These are phyloP conservation scores for Clarireedia homoeocarpa DNA, from an alignment of 2,329 filamentous ascomycete species.

Conservation along the genomic window DNA sequence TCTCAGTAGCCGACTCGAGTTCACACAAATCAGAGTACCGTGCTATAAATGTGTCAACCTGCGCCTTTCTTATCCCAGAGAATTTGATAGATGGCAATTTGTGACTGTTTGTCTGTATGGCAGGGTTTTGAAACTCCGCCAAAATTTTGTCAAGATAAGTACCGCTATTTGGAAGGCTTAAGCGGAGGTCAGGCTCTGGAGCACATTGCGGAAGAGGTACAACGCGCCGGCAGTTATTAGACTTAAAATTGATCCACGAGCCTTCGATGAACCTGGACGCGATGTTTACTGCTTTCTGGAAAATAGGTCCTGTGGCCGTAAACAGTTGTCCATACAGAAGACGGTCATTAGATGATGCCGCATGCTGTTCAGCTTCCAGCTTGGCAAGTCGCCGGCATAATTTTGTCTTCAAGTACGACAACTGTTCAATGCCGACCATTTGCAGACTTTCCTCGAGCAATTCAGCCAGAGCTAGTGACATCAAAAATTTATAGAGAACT, in stretches of 20 bases:
- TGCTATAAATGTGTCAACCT: too few relatives aligned
- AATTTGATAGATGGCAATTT: background rate
- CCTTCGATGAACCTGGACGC: background rate
- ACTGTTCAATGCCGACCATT: conserved; percentile 29
- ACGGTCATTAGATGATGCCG: background rate
- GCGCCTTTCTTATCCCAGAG: background rate
- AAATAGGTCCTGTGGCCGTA: conserved; percentile 19
- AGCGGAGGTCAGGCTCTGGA: conserved; percentile 22
- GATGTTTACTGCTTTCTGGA: conserved; percentile 23
- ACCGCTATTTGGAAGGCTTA: conserved; percentile 37
- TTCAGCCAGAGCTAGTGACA: conserved; percentile 38
- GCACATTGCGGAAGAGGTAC: conserved; percentile 35
- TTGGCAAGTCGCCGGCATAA: conserved; percentile 51
- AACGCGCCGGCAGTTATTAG: conserved; percentile 31
- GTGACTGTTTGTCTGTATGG: background rate
- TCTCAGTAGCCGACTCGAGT: too few relatives aligned
- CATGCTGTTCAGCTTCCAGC: conserved; percentile 36
- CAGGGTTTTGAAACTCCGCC: background rate
- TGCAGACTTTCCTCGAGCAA: conserved; percentile 35
- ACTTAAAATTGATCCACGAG: conserved; percentile 37
- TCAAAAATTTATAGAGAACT: conserved; percentile 49
- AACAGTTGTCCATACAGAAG: conserved; percentile 27
- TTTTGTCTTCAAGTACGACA: conserved; percentile 41
- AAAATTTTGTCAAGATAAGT: conserved; percentile 25
- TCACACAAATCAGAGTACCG: too few relatives aligned